Base-by-base conservation (phyloP, 306 rosid species). In the Prunus campanulata region DNA sequence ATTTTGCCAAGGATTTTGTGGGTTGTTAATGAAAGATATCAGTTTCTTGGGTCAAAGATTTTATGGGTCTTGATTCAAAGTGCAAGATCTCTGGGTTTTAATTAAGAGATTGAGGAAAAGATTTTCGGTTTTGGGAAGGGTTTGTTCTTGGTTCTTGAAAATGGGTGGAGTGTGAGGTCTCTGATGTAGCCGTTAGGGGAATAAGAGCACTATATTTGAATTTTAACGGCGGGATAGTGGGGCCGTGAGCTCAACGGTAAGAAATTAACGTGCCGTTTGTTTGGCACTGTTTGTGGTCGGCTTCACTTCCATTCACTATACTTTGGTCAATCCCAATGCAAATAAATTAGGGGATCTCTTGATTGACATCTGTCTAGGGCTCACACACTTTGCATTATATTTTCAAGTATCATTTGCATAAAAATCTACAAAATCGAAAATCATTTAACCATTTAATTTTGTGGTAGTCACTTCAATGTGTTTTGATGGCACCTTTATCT, bases 131-230 rank as follows among this genome's bases (percentile, higher is more conserved):
- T 42, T 39, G 5, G 71, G 29, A 44, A 8, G 42, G 35, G 32
- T 60, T 12, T 14, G 8, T 60, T 60, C 32, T 24, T 59, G 64
- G 18, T 60, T 62, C 42, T 62, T 27, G 42, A 62, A 62, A 29
- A 27, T 14, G 67, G 66, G 3, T 32, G 25, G 51, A 13, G 39
- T 60, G 51, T 47, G 60, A 6, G 66, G 61, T 44, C 11, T 42
- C 30, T 44, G 22, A n/a, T 56, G 84, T 86, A 87, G 87, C 88
- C 91, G 91, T 87, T 85, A 64, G 75, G 62, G 68, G 73, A 70
- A 81, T 25, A 27, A 10, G 55, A 49, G 51, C 7, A 54, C 55
- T 29, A 27, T 60, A 49, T 74, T 73, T 72, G 44, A 71, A 81
- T 79, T 76, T 35, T 49, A 20, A 57, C 24, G 65, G 79, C 20